phyloP scores from a whole-genome alignment of 148 eudicot species.

The Persicaria maculosa region DNA sequence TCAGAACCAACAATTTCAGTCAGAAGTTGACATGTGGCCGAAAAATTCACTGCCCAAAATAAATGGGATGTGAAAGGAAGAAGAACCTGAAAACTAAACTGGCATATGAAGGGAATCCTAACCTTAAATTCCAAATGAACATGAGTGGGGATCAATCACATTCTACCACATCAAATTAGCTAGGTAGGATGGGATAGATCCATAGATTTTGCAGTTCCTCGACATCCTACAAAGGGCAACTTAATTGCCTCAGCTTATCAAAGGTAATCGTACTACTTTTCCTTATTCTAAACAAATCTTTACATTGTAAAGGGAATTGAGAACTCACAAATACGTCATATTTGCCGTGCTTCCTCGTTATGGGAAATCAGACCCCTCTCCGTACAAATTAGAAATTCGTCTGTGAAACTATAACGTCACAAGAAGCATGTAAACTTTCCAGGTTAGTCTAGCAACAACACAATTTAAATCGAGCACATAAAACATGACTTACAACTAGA shows the following conservation, averaged over 20 bases:
- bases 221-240: constrained; percentile 33
- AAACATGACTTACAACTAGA: constrained; percentile 42
- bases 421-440: background rate
- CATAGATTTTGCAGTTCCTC: constrained; percentile 51
- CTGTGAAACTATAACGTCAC: constrained; percentile 26
- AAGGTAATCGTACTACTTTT: background rate
- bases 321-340: constrained; percentile 38
- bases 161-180: too few species aligned
- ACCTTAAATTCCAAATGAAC: too few species aligned
- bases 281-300: background rate
- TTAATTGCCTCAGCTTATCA: background rate
- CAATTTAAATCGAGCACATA: constrained; percentile 15
- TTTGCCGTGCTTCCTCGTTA: constrained; percentile 21
- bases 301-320: too few species aligned
- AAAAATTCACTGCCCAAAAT: constrained; percentile 20
- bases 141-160: too few species aligned
- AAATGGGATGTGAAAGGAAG: constrained; percentile 7
- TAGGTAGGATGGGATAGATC: constrained; percentile 33
- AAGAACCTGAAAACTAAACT: background rate
- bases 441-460: constrained; percentile 3
- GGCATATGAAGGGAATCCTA: too few species aligned
- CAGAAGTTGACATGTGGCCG: too few species aligned
- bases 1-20: constrained; percentile 87
- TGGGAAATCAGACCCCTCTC: constrained; percentile 38
- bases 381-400: constrained; percentile 47